Evolutionary conservation across 306 rosid species (phyloP).

Genomic region (Dryas octopetala): DNA sequence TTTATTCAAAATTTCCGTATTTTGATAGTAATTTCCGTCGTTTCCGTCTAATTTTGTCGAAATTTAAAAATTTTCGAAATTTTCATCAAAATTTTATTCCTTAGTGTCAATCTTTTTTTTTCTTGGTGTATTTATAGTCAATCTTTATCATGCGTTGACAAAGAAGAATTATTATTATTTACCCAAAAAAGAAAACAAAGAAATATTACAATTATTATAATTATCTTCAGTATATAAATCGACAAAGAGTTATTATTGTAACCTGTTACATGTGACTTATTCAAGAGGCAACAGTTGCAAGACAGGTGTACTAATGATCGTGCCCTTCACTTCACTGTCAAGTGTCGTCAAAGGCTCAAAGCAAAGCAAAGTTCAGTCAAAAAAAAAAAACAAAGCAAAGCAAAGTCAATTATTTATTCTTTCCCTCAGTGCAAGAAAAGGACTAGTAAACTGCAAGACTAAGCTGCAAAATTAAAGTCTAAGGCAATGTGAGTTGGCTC

Average conservation of each 20-base stretch:
- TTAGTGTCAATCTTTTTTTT: no score
- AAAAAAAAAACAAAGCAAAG: constrained; percentile 30
- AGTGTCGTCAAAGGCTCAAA: constrained; percentile 24
- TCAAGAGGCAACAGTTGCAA: constrained; percentile 15
- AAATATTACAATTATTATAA: no score
- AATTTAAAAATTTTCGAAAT: no score
- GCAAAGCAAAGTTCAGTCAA: constrained; percentile 36
- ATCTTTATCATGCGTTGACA: no score
- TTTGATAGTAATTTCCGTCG: no score
- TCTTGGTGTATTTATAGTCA: no score
- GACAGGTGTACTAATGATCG: constrained; percentile 16
- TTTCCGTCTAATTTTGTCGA: no score
- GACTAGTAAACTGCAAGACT: constrained; percentile 21
- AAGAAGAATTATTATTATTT: no score
- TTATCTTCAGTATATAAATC: no score
- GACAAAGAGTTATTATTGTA: constrained; percentile 6
- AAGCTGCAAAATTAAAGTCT: constrained; percentile 25
- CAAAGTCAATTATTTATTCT: constrained; percentile 34
- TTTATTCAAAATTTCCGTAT: no score
- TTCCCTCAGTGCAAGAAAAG: constrained; percentile 47
- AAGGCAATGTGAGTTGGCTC: constrained; percentile 14
- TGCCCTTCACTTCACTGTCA: constrained; percentile 32
- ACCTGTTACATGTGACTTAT: constrained; percentile 26
- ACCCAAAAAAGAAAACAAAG: no score
- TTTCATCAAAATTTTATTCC: no score